A percentile compares a stretch with the other conserved stretches of the same genome.
Evolutionary conservation across 164 flowering plant species (phyloP).

Genomic region (Euptelea pleiosperma): DNA sequence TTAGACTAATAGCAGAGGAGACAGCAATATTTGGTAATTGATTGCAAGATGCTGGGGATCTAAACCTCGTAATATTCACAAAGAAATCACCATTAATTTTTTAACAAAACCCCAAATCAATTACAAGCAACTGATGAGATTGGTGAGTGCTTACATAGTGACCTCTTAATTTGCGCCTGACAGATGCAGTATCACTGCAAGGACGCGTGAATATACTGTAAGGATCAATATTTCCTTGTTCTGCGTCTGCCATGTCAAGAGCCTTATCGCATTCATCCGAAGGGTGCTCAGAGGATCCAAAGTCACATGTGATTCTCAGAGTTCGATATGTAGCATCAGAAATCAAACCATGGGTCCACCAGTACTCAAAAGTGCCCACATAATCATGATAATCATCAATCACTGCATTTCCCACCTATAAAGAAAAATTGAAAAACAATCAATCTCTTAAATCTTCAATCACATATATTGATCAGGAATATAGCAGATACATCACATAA

Average conservation of each 20-base stretch:
- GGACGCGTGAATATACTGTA: conserved; percentile 86
- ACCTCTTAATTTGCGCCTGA: conserved; percentile 55
- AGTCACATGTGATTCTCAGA: conserved; percentile 47
- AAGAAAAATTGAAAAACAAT: neutral
- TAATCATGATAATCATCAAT: conserved; percentile 67
- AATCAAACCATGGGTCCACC: conserved; percentile 80
- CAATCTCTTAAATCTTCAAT: neutral
- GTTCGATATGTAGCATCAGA: conserved; percentile 74
- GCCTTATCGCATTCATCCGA: conserved; percentile 62
- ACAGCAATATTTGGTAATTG: neutral
- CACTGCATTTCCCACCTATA: conserved; percentile 76
- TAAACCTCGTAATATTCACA: neutral
- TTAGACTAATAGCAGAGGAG: too few relatives aligned
- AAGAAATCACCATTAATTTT: neutral
- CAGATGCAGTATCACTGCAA: conserved; percentile 55
- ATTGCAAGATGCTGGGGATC: neutral
- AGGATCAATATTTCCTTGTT: conserved; percentile 85
- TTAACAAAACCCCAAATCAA: neutral
- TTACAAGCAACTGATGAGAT: neutral
- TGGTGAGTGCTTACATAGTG: conserved; percentile 65
- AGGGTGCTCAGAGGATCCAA: conserved; percentile 68
- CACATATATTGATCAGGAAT: neutral
- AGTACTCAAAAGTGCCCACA: conserved; percentile 70
- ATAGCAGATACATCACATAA: neutral
- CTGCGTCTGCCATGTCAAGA: conserved; percentile 46